phyloP scores from a whole-genome alignment of 2,329 filamentous ascomycete species.

The Helotiales sp. region DNA sequence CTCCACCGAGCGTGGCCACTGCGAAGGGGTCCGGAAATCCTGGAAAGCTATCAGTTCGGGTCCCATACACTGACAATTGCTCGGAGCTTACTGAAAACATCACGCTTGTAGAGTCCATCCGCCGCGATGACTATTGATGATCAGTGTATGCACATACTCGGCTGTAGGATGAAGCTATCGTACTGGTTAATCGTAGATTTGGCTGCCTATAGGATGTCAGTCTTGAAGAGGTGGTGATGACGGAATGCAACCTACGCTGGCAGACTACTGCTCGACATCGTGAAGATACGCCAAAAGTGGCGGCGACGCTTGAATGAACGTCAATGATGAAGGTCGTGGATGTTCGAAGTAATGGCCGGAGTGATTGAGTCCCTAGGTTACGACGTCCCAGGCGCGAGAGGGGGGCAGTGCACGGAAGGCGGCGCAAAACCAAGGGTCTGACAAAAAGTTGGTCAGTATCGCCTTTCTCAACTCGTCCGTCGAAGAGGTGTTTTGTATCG shows the following conservation, averaged over 20 bases:
- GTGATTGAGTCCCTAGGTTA: slow-evolving; percentile 12
- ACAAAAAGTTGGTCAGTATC: slow-evolving; percentile 18
- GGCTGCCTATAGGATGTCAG: slow-evolving; percentile 58
- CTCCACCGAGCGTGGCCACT: slow-evolving; percentile 93
- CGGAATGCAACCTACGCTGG: slow-evolving; percentile 55
- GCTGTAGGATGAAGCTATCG: slow-evolving; percentile 32
- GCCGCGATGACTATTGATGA: slow-evolving; percentile 83
- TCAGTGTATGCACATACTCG: slow-evolving; percentile 37
- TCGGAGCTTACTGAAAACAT: slow-evolving; percentile 86
- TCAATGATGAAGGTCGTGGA: slow-evolving; percentile 27
- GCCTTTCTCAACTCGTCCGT: slow-evolving; percentile 17
- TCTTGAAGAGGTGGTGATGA: slow-evolving; percentile 6
- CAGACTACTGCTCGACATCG: slow-evolving; percentile 50
- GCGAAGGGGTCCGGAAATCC: slow-evolving; percentile 98
- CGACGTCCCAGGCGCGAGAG: slow-evolving; percentile 15
- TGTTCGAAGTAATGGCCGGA: slow-evolving; percentile 11
- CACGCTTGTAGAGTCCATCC: slow-evolving; percentile 97
- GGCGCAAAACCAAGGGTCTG: slow-evolving; percentile 24
- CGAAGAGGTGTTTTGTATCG: slow-evolving; percentile 6
- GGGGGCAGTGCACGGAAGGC: slow-evolving; percentile 28
- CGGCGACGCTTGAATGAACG: slow-evolving; percentile 34
- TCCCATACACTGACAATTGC: not conserved
- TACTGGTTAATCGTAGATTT: slow-evolving; percentile 94
- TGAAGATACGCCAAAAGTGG: slow-evolving; percentile 36
- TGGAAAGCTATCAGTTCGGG: slow-evolving; percentile 41